These are phyloP conservation scores for Reutealis trisperma DNA, from an alignment of 345 rosid genomes.

Conservation along the genomic window DNA sequence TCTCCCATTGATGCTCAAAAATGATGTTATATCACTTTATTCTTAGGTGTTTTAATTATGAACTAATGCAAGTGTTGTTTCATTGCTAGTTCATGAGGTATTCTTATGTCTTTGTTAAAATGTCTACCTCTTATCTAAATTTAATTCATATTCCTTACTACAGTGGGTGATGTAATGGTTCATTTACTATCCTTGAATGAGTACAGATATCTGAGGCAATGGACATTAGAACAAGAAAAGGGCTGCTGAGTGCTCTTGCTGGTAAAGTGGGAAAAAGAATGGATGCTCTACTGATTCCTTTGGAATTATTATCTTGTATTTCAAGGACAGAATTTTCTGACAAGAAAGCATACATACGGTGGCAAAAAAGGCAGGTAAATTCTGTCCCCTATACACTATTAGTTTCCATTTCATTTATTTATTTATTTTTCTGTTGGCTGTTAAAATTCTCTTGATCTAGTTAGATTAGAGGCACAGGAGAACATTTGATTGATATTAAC, in stretches of 20 bases:
- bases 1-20: not conserved
- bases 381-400: slow-evolving; percentile 11
- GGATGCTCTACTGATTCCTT: slow-evolving; percentile 82
- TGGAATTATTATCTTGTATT: slow-evolving; percentile 84
- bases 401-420: not conserved
- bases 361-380: slow-evolving; percentile 99
- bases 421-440: slow-evolving; percentile 9
- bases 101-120: not conserved
- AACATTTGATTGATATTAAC: not conserved
- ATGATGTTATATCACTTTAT: not conserved
- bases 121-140: not conserved
- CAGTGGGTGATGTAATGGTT: not conserved
- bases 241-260: slow-evolving; percentile 80
- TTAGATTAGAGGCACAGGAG: slow-evolving; percentile 1
- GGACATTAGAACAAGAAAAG: slow-evolving; percentile 96
- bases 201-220: slow-evolving; percentile 87
- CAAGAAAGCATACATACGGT: slow-evolving; percentile 87
- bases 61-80: not conserved
- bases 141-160: not conserved
- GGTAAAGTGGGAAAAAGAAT: slow-evolving; percentile 96
- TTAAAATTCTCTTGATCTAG: slow-evolving; percentile 16
- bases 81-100: not conserved
- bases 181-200: slow-evolving; percentile 12
- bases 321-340: slow-evolving; percentile 97
- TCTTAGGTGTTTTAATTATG: not conserved